Evolutionary conservation across 148 eudicot genomes (phyloP).

Genomic region (Vaccinium macrocarpon): DNA sequence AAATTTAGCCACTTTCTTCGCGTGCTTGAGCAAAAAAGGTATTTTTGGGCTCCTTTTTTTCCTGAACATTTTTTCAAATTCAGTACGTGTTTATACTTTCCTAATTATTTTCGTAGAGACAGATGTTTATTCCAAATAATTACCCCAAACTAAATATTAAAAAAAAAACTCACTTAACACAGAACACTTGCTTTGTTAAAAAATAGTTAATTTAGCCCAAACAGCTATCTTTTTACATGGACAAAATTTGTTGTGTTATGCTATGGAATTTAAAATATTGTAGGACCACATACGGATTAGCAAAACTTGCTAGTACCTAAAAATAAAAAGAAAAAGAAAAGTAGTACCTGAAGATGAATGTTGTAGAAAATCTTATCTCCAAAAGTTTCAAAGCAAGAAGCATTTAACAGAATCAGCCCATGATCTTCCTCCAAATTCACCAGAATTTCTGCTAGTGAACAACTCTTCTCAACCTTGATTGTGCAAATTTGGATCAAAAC

Average conservation of each 20-base stretch:
- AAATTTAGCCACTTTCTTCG: too few species aligned
- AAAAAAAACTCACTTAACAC: too few species aligned
- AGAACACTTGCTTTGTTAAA: too few species aligned
- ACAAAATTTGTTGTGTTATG: too few species aligned
- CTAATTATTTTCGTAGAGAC: too few species aligned
- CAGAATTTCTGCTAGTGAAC: constrained; percentile 37
- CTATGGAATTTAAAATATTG: neutral
- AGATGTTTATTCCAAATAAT: too few species aligned
- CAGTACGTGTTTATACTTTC: too few species aligned
- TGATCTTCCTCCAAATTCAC: constrained; percentile 38
- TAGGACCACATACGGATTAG: neutral
- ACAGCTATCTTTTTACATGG: neutral
- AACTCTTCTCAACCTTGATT: constrained; percentile 15
- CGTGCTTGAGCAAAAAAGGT: too few species aligned
- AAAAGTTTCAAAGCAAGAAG: constrained; percentile 45
- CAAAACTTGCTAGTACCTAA: neutral
- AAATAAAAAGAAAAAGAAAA: neutral
- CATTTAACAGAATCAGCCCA: constrained; percentile 39
- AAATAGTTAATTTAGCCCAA: neutral
- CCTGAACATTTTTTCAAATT: too few species aligned
- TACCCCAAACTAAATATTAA: too few species aligned
- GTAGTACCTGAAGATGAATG: constrained; percentile 62
- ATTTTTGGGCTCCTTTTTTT: too few species aligned
- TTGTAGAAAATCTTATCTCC: constrained; percentile 53
- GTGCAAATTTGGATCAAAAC: constrained; percentile 47